Evolutionary conservation across 2,329 filamentous ascomycete genomes (phyloP), one percentile per base, ranked within the genome.

Genomic region (Tolypocladium album): DNA sequence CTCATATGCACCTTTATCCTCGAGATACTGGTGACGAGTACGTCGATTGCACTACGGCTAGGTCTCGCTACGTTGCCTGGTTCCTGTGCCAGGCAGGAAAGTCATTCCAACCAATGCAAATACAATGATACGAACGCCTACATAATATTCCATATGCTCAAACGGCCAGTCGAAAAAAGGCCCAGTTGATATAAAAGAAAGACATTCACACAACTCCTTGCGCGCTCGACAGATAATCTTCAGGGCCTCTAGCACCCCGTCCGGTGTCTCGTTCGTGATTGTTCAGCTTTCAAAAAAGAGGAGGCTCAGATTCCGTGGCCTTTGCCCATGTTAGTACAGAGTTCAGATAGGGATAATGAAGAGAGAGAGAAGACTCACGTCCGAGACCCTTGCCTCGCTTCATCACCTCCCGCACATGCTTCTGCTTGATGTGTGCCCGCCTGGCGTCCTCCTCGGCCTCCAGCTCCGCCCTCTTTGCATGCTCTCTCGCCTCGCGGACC

Each of bases 401-500:
- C 7, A 82, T 85, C 38, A 89, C 80, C 67, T 84, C 82, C 65
- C 77, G 79, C 1, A 86, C 87, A 67, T 88, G 83, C 58, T 79
- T 77, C 72, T 87, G 80, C 80, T 89, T 89, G 58, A 88, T 82
- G 79, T 84, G 87, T 1, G 86, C 86, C 50, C 81, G 71, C 27
- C 85, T 75, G 2, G 86, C 82, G 68, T 88, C 84, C 72, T 87
- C 85, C 65, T 78, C 79, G 1, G 86, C 86, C 74, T 89, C 87
- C 58, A 78, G 70, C 76, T 89, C 87, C 4, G 89, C 72, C 17
- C 77, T 72, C 73, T 80, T 82, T 2, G 88, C 83, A 62, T 88
- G 80, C 55, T 85, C 85, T 39, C 82, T 76, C 0, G 87, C 87
- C 64, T 87, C 83, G 34, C 80, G 78, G 0, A 88, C 87, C 1